A percentile compares a stretch with the other conserved stretches of the same genome.
These are phyloP conservation scores for Penicillium nucicola DNA, from an alignment of 495 filamentous ascomycete species.

Conservation along the genomic window DNA sequence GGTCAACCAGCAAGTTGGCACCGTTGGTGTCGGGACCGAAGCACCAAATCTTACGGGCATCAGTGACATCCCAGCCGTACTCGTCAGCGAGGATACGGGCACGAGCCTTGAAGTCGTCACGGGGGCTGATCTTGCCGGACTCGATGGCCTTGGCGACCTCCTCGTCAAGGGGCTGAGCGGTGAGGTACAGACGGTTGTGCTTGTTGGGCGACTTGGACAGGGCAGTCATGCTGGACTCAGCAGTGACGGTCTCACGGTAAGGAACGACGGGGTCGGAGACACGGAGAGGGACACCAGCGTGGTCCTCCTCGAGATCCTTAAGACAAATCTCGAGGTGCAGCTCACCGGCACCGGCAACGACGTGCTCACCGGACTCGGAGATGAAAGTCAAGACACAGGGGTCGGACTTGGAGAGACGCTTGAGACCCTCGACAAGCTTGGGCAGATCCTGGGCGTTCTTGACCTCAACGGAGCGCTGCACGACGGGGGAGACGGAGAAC, in stretches of 20 bases:
- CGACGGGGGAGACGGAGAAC: constrained; percentile 99
- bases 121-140: constrained; percentile 83
- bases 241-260: constrained; percentile 93
- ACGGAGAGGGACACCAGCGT: constrained; percentile 94
- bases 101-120: constrained; percentile 99
- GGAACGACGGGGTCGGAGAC: constrained; percentile 95
- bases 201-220: constrained; percentile 99
- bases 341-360: constrained; percentile 99
- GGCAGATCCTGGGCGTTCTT: constrained; percentile 99
- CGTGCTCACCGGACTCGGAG: constrained; percentile 91
- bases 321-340: constrained; percentile 99
- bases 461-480: constrained; percentile 97
- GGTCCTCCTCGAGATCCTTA: constrained; percentile 99
- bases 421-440: constrained; percentile 99
- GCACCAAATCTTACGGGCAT: constrained; percentile 99
- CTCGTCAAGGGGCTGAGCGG: constrained; percentile 83
- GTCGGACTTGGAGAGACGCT: constrained; percentile 99
- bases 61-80: constrained; percentile 98
- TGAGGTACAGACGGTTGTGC: constrained; percentile 99
- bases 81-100: constrained; percentile 96
- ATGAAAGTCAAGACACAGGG: constrained; percentile 93
- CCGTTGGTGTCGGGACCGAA: constrained; percentile 98
- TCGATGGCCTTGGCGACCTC: constrained; percentile 91
- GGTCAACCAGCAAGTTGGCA: constrained; percentile 97
- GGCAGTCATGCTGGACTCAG: constrained; percentile 84